Conservation (phyloP, 306 rosid species). For the Rosa multiflora region DNA sequence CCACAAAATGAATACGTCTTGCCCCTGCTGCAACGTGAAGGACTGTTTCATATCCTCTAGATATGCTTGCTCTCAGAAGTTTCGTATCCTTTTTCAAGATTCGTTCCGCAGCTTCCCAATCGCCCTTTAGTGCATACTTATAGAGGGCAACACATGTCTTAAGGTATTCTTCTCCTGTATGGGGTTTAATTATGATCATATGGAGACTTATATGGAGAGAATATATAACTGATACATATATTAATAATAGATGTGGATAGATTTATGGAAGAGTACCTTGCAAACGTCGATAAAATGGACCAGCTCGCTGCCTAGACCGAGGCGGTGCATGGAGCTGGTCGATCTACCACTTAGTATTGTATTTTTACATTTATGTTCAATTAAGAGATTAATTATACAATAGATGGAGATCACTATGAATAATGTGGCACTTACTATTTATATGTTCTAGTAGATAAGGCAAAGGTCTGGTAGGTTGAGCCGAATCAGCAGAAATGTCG, state of each 20-base stretch:
- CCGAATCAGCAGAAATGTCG: neutral
- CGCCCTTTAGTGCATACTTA: constrained; percentile 16
- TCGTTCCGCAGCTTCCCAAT: neutral
- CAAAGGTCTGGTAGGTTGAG: neutral
- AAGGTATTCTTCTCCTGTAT: neutral
- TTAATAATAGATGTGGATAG: too few relatives aligned
- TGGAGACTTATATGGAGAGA: neutral
- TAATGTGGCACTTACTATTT: neutral
- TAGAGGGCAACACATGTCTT: neutral
- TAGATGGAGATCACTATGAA: neutral
- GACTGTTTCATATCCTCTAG: neutral
- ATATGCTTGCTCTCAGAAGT: neutral
- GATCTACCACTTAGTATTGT: neutral
- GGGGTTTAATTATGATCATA: neutral
- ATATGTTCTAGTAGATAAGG: neutral
- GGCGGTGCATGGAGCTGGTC: neutral
- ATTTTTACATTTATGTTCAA: too few relatives aligned
- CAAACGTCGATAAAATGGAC: neutral
- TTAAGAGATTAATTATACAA: neutral
- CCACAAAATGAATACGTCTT: constrained; percentile 14
- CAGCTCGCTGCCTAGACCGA: too few relatives aligned
- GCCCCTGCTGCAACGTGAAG: constrained; percentile 27
- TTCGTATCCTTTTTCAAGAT: neutral
- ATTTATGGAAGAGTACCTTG: too few relatives aligned
- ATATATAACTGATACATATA: neutral